These are phyloP conservation scores for Striga hermonthica DNA, from an alignment of 305 asterid species.

Conservation along the genomic window DNA sequence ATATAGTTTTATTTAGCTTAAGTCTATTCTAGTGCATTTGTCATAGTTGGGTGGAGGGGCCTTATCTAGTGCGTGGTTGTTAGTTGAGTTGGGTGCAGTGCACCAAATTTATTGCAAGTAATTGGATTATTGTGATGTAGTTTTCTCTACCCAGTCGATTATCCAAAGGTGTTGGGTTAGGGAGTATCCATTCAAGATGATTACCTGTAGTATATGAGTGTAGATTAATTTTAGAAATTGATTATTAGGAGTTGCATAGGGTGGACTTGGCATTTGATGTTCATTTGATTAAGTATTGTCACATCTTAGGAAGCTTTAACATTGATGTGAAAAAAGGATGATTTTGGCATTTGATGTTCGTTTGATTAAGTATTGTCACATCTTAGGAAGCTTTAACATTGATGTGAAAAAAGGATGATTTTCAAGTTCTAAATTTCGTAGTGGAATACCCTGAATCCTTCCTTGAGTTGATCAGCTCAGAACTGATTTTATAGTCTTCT, in stretches of 20 bases:
- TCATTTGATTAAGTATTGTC: no score
- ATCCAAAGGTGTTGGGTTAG: background rate
- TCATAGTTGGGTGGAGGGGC: background rate
- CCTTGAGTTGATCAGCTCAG: background rate
- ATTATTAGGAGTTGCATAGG: no score
- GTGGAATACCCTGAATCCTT: no score
- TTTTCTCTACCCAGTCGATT: background rate
- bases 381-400: no score
- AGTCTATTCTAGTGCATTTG: background rate
- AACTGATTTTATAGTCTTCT: background rate
- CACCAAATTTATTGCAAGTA: background rate
- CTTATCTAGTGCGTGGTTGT: background rate
- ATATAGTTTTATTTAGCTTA: conserved; percentile 11
- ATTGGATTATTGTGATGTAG: background rate
- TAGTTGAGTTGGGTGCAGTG: background rate
- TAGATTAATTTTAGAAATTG: background rate
- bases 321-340: background rate
- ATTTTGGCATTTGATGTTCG: no score
- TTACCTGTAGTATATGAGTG: background rate
- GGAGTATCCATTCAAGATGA: background rate
- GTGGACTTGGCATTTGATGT: background rate
- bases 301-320: no score
- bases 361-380: no score
- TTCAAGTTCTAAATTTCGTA: background rate
- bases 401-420: background rate